A percentile compares a stretch with the other conserved stretches of the same genome.
phyloP scores from a whole-genome alignment of 495 filamentous ascomycete genomes.

The Penicillium canariense region DNA sequence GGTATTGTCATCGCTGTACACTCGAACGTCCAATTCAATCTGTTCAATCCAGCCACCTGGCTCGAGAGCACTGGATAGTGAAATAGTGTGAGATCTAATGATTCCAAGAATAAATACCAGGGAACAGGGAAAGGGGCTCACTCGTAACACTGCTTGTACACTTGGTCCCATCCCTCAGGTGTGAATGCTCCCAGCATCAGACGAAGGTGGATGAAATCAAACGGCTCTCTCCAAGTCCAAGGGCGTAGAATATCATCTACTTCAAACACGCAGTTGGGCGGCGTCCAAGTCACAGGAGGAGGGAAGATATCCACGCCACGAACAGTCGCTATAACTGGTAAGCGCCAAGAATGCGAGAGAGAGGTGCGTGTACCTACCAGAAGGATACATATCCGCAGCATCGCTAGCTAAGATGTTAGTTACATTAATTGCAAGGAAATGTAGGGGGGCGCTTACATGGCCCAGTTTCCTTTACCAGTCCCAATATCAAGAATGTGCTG shows the following conservation, averaged over 20 bases:
- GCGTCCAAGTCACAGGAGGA: slow-evolving; percentile 24
- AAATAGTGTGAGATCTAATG: no score
- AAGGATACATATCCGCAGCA: slow-evolving; percentile 25
- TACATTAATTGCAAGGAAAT: neutral
- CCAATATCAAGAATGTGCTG: slow-evolving; percentile 28
- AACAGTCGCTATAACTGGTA: slow-evolving; percentile 9
- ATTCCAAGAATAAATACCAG: no score
- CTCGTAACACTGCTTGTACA: slow-evolving; percentile 23
- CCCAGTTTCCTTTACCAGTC: slow-evolving; percentile 28
- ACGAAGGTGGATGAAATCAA: slow-evolving; percentile 33
- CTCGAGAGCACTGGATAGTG: no score
- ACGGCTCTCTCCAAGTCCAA: slow-evolving; percentile 26
- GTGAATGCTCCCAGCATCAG: slow-evolving; percentile 23
- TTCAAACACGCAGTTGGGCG: slow-evolving; percentile 33
- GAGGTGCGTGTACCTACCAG: slow-evolving; percentile 1
- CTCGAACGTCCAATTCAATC: neutral
- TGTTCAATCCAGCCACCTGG: neutral
- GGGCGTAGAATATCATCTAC: slow-evolving; percentile 30
- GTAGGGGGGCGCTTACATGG: slow-evolving; percentile 23
- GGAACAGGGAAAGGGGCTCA: no score
- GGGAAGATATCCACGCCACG: slow-evolving; percentile 26
- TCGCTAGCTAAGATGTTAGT: slow-evolving; percentile 15
- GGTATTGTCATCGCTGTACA: neutral
- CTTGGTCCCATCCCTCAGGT: slow-evolving; percentile 20
- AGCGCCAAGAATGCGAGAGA: no score